These are phyloP conservation scores for Taiozyma sp. DNA, from an alignment of 1,139 yeast species.

Conservation along the genomic window DNA sequence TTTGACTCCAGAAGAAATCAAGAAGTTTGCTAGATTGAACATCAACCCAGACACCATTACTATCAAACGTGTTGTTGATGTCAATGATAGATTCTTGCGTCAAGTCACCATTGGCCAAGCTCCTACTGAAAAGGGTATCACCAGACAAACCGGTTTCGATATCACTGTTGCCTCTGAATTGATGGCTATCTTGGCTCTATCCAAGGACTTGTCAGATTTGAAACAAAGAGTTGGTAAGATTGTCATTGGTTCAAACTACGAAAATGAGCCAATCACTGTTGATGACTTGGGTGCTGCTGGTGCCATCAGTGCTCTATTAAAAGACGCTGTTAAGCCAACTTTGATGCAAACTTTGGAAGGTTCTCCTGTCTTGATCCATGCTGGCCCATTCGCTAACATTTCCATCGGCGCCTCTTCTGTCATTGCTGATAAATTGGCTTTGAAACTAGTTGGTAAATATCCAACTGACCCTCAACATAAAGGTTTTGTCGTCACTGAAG, in stretches of 20 bases:
- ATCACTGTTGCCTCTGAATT: constrained; percentile 79
- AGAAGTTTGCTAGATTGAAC: constrained; percentile 56
- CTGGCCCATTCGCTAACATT: constrained; percentile 84
- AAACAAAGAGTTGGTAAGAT: constrained; percentile 65
- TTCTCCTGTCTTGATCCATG: constrained; percentile 79
- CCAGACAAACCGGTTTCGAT: constrained; percentile 73
- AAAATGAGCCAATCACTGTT: constrained; percentile 65
- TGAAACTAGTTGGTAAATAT: constrained; percentile 49
- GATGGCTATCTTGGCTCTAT: constrained; percentile 76
- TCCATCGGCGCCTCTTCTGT: constrained; percentile 84
- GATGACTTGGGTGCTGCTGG: constrained; percentile 82
- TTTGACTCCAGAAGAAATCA: constrained; percentile 59
- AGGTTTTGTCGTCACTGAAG: constrained; percentile 79
- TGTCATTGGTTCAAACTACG: constrained; percentile 60
- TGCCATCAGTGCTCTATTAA: constrained; percentile 70
- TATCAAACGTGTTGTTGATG: constrained; percentile 74
- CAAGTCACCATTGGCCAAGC: constrained; percentile 74
- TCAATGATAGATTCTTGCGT: constrained; percentile 72
- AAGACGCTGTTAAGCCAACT: constrained; percentile 80
- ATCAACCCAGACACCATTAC: constrained; percentile 71
- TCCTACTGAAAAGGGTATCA: constrained; percentile 69
- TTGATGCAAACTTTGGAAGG: constrained; percentile 85
- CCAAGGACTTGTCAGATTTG: constrained; percentile 60
- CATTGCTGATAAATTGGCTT: constrained; percentile 68
- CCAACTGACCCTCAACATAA: constrained; percentile 34